Evolutionary conservation across 345 rosid species (phyloP), one percentile per base, ranked within the genome.

Genomic region (Citrus cavaleriei): DNA sequence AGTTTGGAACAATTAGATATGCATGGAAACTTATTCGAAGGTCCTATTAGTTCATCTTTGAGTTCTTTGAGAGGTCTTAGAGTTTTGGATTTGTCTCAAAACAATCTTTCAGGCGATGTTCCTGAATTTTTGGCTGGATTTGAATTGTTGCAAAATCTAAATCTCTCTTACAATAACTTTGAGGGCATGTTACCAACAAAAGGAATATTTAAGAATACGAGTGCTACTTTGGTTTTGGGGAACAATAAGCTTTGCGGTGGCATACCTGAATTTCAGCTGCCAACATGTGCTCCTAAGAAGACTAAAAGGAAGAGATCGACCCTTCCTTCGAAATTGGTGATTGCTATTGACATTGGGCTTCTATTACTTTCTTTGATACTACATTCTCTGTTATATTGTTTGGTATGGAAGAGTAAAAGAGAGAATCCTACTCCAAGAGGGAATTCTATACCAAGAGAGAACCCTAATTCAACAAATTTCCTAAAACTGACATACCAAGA

Each of bases 31-130:
- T 37, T 79, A 21, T 79, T 79, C 3, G 18, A 65, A 14, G 81
- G 77, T 12, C 3, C 49, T 9, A 75, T 80, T 24, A 71, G 76
- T 16, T 42, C 49, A 42, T 42, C 49, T 42, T 42, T 42, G 49
- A 42, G 49, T 42, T 42, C 49, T 42, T 42, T 42, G 10, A 42
- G 14, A 3, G 14, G 1, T 10, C 49, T 42, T 10, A 42, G 49
- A 42, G 13, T 42, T 42, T 10, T 42, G 49, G 49, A 42, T 42
- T 10, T 42, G 49, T 42, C 49, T 10, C 49, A 42, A 42, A 79
- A 79, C 37, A 58, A 79, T 21, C 6, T 82, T 25, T 32, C 73
- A 2, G 82, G 85, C 12, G 51, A 2, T 2, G n/a, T 82, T 71
- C 76, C 78, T 32, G 16, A 27, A 65, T 78, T 62, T 71, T 8